A percentile compares a stretch with the other conserved stretches of the same genome.
Conservation (phyloP, 2,329 filamentous ascomycete species). For the Monilinia fructigena region DNA sequence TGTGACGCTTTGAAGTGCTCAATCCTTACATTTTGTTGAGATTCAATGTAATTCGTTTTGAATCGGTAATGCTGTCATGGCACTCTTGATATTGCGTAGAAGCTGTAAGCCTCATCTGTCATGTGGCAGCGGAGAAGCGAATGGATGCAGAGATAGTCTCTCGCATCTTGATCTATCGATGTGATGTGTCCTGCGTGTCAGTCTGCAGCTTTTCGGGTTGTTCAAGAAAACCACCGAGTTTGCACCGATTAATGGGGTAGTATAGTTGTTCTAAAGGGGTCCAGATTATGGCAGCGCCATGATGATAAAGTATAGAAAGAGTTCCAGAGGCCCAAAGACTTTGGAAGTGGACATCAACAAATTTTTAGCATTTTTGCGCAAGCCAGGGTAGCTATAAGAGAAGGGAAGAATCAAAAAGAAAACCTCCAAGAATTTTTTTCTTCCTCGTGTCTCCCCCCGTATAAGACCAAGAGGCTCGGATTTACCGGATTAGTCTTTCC, state of each 20-base stretch:
- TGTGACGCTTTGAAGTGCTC: neutral
- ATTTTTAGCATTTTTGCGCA: neutral
- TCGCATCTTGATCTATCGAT: constrained; percentile 2
- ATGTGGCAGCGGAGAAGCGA: constrained; percentile 7
- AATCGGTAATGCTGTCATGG: neutral
- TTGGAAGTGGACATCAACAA: constrained; percentile 18
- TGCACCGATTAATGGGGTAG: constrained; percentile 10
- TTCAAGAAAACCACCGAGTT: constrained; percentile 11
- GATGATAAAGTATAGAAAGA: neutral
- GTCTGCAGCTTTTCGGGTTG: neutral
- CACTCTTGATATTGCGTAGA: neutral
- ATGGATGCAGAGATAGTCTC: neutral
- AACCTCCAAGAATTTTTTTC: neutral
- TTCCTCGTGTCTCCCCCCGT: neutral
- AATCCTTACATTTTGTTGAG: neutral
- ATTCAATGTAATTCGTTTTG: neutral
- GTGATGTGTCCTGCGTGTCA: constrained; percentile 20
- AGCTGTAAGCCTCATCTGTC: constrained; percentile 6
- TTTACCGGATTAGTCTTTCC: constrained; percentile 17
- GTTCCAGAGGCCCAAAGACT: constrained; percentile 14
- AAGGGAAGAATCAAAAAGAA: neutral
- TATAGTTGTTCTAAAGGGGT: constrained; percentile 10
- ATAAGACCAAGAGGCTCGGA: constrained; percentile 17
- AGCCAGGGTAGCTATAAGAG: neutral
- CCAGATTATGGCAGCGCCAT: constrained; percentile 18